Conservation (phyloP, 2,329 filamentous ascomycete genomes). For the Sphaerostilbella broomeana region DNA sequence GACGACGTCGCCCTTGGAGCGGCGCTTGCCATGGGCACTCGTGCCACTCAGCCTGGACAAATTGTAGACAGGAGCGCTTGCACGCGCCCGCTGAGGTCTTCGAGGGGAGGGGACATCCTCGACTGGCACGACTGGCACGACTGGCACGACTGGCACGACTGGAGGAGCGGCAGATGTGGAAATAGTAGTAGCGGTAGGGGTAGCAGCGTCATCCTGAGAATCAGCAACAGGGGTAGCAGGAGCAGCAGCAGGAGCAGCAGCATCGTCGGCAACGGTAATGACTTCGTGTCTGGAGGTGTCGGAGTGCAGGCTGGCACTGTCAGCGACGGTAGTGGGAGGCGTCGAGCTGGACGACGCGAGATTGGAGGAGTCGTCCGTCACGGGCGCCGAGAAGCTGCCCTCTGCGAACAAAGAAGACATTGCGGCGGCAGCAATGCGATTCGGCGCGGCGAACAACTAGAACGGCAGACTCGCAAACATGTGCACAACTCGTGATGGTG, state of each 20-base stretch:
- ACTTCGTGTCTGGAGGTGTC: slow-evolving; percentile 34
- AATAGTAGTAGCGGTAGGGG: slow-evolving; percentile 4
- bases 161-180: too few relatives aligned
- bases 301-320: slow-evolving; percentile 52
- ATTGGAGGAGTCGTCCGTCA: slow-evolving; percentile 40
- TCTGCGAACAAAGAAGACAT: slow-evolving; percentile 30
- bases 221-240: too few relatives aligned
- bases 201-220: too few relatives aligned
- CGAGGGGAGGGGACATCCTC: slow-evolving; percentile 23
- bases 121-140: slow-evolving; percentile 2
- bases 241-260: slow-evolving; percentile 16
- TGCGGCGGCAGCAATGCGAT: slow-evolving; percentile 12
- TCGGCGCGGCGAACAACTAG: slow-evolving; percentile 1
- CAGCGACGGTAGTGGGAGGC: slow-evolving; percentile 60
- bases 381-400: slow-evolving; percentile 24
- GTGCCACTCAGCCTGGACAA: slow-evolving; percentile 57
- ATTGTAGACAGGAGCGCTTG: slow-evolving; percentile 60
- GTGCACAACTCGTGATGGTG: slow-evolving; percentile 1
- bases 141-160: too few relatives aligned
- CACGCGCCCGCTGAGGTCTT: slow-evolving; percentile 49
- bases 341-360: slow-evolving; percentile 55
- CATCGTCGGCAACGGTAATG: slow-evolving; percentile 26
- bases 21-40: slow-evolving; percentile 51
- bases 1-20: slow-evolving; percentile 44
- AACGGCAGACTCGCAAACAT: slow-evolving; percentile 4